Evolutionary conservation across 345 rosid genomes (phyloP), one percentile per base, ranked within the genome.

Genomic region (Gossypioides kirkii): DNA sequence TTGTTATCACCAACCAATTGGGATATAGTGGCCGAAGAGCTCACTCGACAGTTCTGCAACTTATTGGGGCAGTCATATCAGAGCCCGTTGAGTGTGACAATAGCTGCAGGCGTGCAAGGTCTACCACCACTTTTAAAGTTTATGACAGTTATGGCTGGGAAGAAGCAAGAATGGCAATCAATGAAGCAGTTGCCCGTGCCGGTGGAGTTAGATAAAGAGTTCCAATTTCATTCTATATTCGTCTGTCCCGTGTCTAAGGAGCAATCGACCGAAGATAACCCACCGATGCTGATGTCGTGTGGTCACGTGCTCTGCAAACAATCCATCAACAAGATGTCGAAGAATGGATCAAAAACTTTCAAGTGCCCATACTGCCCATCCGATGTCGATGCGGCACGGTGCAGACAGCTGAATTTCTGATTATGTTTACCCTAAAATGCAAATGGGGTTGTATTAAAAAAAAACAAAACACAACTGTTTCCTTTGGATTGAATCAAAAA

Each of bases 231-330:
- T 61, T 86, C 93, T 1, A 74, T 87, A 62, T 89, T 89, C 45
- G 90, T 91, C 2, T 91, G 97, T 73, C 92, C 97, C 0, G 87
- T 91, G 4, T 87, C 85, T 9, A 91, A 86, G 83, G 94, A 91
- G 65, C 84, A 86, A 78, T 82, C 92, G 5, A 84, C 82, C 0
- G 85, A 84, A 3, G 90, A 84, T 0, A 91, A 91, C 73, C 97
- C 92, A 0, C 91, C 92, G 1, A 87, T 90, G 89, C 65, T 91
- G 88, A 80, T 91, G 87, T 20, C 88, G 4, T 89, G 97, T 18
- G 84, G 87, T 18, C 97, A 91, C 14, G 62, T 59, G 9, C 62
- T 59, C 62, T 59, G 62, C 62, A 59, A 59, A 13, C 62, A 59
- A 4, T 59, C 62, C 13, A 58, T 58, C 38, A 59, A 59, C 41